Evolutionary conservation across 2,329 filamentous ascomycete genomes (phyloP).

Genomic region (Fusarium bactridioides): DNA sequence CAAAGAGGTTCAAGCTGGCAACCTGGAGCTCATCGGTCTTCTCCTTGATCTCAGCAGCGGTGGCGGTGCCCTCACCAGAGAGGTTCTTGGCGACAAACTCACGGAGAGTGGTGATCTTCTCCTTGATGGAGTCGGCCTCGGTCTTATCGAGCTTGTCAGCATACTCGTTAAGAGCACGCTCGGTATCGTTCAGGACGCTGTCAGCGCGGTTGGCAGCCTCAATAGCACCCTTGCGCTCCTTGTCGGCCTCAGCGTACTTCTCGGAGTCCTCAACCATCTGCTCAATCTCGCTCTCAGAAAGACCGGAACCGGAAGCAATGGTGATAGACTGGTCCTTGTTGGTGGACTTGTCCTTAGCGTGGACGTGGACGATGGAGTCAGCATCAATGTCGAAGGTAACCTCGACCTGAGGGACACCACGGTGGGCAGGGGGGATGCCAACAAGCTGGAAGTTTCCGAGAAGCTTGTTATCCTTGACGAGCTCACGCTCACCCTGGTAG

Average conservation of each 20-base stretch:
- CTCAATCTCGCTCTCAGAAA: conserved; percentile 93
- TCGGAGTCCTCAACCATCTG: conserved; percentile 98
- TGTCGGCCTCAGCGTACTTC: conserved; percentile 93
- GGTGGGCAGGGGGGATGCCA: conserved; percentile 94
- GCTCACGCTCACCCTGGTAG: conserved; percentile 99
- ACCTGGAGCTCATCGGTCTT: conserved; percentile 99
- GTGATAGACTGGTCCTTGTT: conserved; percentile 99
- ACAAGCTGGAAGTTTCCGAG: conserved; percentile 99
- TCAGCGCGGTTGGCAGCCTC: conserved; percentile 98
- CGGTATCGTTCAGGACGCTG: conserved; percentile 94
- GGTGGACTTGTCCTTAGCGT: conserved; percentile 98
- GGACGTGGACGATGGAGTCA: conserved; percentile 96
- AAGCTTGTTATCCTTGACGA: conserved; percentile 98
- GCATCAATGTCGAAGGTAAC: conserved; percentile 99
- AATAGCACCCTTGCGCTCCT: conserved; percentile 95
- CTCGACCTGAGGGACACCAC: conserved; percentile 95
- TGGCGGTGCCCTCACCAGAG: conserved; percentile 85
- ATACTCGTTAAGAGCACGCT: conserved; percentile 97
- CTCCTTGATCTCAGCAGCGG: conserved; percentile 93
- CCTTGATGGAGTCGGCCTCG: conserved; percentile 89
- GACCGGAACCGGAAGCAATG: conserved; percentile 96
- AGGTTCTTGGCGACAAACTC: conserved; percentile 95
- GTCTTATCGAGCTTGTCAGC: conserved; percentile 96
- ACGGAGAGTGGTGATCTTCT: conserved; percentile 88
- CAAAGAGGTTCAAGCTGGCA: conserved; percentile 94